Evolutionary conservation across 305 asterid species (phyloP), one percentile per base, ranked within the genome.

Genomic region (Salvia sclarea): DNA sequence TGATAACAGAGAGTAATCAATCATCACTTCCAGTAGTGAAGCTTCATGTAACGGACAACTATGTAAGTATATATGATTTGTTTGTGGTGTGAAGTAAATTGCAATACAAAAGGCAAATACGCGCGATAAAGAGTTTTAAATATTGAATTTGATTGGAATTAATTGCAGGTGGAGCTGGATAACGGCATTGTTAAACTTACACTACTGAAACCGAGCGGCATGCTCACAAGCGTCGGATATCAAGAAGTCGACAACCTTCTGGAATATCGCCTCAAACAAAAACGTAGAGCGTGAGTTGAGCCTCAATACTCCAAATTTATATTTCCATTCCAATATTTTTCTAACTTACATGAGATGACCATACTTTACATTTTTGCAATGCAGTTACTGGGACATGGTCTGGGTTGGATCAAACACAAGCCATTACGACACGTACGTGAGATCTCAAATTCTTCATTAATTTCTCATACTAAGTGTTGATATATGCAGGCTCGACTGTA

Each of bases 381-480:
- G 76, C 78, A 89, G 95, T 28, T 89, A 89, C 55, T 86, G 91
- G 91, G 94, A 89, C 76, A 73, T 81, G n/a, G n/a, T n/a, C n/a
- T n/a, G n/a, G n/a, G n/a, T n/a, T n/a, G n/a, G n/a, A n/a, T n/a
- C n/a, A n/a, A n/a, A n/a, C n/a, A n/a, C n/a, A n/a, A n/a, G n/a
- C n/a, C n/a, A n/a, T n/a, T n/a, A n/a, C n/a, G n/a, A n/a, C n/a
- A n/a, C n/a, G n/a, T n/a, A n/a, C n/a, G n/a, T n/a, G n/a, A n/a
- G n/a, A n/a, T n/a, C n/a, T n/a, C n/a, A n/a, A n/a, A n/a, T n/a
- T n/a, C n/a, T n/a, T n/a, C n/a, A n/a, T n/a, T n/a, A n/a, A n/a
- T n/a, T n/a, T n/a, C n/a, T n/a, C n/a, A n/a, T n/a, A n/a, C n/a
- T n/a, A n/a, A n/a, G n/a, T n/a, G n/a, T n/a, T 25, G 30, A 25